Evolutionary conservation across 2,329 filamentous ascomycete genomes (phyloP).

Genomic region (Fusarium devonianum): DNA sequence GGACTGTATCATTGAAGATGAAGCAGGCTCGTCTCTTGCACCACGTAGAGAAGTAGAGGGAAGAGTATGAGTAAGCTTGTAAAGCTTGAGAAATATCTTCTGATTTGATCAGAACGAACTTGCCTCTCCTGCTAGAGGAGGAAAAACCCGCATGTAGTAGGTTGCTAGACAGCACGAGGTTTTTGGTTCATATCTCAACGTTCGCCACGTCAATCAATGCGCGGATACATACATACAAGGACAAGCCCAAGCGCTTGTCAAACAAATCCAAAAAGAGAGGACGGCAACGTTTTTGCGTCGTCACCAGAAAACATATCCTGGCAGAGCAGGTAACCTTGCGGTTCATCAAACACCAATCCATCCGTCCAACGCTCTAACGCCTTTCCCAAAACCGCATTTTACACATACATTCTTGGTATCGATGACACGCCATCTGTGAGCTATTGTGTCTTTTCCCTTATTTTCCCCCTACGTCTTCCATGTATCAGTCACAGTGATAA

Average conservation of each 20-base stretch:
- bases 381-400: constrained; percentile 11
- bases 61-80: too few species aligned
- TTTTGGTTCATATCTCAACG: too few species aligned
- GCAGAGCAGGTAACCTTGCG: constrained; percentile 8
- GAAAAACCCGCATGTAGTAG: background rate
- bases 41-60: too few species aligned
- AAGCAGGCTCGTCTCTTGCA: too few species aligned
- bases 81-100: too few species aligned
- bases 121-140: too few species aligned
- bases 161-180: too few species aligned
- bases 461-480: constrained; percentile 4
- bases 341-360: constrained; percentile 27
- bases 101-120: too few species aligned
- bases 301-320: constrained; percentile 9
- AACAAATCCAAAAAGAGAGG: constrained; percentile 25
- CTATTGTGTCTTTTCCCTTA: constrained; percentile 4
- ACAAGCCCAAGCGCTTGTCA: background rate
- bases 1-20: background rate
- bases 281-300: constrained; percentile 18
- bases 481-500: background rate
- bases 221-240: constrained; percentile 9
- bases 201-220: constrained; percentile 13
- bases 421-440: constrained; percentile 11
- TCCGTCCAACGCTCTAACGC: constrained; percentile 25
- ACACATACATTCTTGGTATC: constrained; percentile 35